These are phyloP conservation scores for Geosmithia morbida DNA, from an alignment of 2,329 filamentous ascomycete species.

Conservation along the genomic window DNA sequence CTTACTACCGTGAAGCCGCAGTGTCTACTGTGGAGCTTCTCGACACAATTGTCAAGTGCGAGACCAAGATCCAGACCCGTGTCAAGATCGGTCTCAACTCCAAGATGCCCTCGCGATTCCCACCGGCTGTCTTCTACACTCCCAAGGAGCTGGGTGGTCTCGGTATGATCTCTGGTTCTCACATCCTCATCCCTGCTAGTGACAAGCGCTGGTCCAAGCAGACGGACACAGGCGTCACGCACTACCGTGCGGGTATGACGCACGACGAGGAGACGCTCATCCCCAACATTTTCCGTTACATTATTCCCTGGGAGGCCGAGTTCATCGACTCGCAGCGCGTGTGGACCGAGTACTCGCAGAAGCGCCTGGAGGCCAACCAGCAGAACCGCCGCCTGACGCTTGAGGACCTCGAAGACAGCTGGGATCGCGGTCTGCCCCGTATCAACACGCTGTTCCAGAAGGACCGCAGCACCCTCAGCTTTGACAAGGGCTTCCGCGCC, in stretches of 20 bases:
- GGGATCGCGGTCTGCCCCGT: conserved; percentile 92
- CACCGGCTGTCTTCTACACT: conserved; percentile 95
- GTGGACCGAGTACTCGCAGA: conserved; percentile 98
- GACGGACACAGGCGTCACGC: conserved; percentile 91
- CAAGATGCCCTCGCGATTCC: conserved; percentile 98
- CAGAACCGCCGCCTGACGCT: conserved; percentile 90
- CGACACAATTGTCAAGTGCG: conserved; percentile 97
- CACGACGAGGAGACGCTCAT: conserved; percentile 97
- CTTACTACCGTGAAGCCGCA: conserved; percentile 94
- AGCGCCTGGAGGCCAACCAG: conserved; percentile 90
- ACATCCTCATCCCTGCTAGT: conserved; percentile 92
- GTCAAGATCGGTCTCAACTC: conserved; percentile 98
- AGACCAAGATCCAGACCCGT: conserved; percentile 97
- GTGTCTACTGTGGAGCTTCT: conserved; percentile 89
- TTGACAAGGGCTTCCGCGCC: conserved; percentile 95
- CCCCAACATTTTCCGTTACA: conserved; percentile 98
- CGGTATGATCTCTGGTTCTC: conserved; percentile 97
- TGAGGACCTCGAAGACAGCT: conserved; percentile 94
- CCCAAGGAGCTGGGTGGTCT: conserved; percentile 94
- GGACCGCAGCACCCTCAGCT: conserved; percentile 88
- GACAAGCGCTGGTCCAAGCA: conserved; percentile 99
- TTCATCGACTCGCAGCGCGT: conserved; percentile 98
- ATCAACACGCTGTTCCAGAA: conserved; percentile 99
- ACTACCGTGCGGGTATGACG: conserved; percentile 95
- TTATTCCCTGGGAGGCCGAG: conserved; percentile 97